Evolutionary conservation across 164 flowering plant genomes (phyloP).

Genomic region (Chloranthus sessilifolius): DNA sequence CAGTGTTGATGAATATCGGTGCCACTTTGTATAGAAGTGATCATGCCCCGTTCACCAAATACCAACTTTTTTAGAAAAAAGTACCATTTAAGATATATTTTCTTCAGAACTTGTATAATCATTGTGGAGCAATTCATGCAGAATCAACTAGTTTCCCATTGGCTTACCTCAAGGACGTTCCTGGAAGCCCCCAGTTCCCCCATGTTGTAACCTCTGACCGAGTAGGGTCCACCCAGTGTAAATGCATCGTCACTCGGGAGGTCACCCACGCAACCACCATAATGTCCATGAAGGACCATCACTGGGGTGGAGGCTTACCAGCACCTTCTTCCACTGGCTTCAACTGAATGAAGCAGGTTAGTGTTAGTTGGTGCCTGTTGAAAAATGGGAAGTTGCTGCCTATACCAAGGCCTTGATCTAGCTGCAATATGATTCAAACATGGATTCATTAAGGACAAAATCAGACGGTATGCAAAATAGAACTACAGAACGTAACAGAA

Average conservation of each 20-base stretch:
- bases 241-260: slow-evolving; percentile 99
- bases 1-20: no score
- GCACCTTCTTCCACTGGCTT: slow-evolving; percentile 91
- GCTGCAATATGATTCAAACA: slow-evolving; percentile 37
- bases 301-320: slow-evolving; percentile 94
- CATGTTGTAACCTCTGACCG: slow-evolving; percentile 98
- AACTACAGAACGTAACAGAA: no score
- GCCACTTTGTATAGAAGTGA: no score
- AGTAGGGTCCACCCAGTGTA: slow-evolving; percentile 97
- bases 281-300: slow-evolving; percentile 91
- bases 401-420: slow-evolving; percentile 92
- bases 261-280: slow-evolving; percentile 99
- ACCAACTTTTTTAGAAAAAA: no score
- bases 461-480: no score
- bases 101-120: no score
- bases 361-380: slow-evolving; percentile 89
- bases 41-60: no score
- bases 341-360: slow-evolving; percentile 77
- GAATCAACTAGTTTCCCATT: no score
- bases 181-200: slow-evolving; percentile 99
- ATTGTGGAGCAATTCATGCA: no score
- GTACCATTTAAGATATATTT: no score
- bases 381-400: slow-evolving; percentile 94
- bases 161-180: slow-evolving; percentile 86
- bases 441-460: no score